These are phyloP conservation scores for Penicillium ucsense DNA, from an alignment of 495 filamentous ascomycete genomes.

Conservation along the genomic window DNA sequence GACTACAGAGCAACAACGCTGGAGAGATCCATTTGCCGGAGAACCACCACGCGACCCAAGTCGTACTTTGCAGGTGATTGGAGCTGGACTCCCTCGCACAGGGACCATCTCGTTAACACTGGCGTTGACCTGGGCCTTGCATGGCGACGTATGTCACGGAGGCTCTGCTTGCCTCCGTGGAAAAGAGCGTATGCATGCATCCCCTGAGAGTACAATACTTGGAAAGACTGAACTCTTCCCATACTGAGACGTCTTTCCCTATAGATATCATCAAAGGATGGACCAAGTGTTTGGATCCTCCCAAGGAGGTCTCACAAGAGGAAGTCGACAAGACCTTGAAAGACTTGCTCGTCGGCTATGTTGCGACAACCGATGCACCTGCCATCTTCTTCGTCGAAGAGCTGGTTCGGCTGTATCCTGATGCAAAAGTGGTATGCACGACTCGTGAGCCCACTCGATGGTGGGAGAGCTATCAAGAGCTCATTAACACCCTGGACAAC, in stretches of 20 bases:
- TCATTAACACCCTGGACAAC: background rate
- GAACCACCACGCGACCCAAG: background rate
- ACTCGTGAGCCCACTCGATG: background rate
- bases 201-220: background rate
- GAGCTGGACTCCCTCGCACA: background rate
- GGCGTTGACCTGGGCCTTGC: background rate
- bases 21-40: background rate
- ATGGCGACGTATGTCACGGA: background rate
- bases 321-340: background rate
- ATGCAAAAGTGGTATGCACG: background rate
- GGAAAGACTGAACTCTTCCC: too few species aligned
- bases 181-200: background rate
- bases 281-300: background rate
- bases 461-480: background rate
- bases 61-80: background rate
- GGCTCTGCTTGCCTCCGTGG: background rate
- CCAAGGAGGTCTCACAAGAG: background rate
- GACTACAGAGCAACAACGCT: background rate
- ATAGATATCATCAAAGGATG: conserved; percentile 1
- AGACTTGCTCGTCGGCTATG: background rate
- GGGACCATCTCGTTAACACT: background rate
- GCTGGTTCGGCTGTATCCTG: background rate
- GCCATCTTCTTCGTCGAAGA: background rate
- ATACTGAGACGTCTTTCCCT: background rate
- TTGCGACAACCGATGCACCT: background rate